Evolutionary conservation across 2,329 filamentous ascomycete genomes (phyloP).

Genomic region (Scytalidium sp.): DNA sequence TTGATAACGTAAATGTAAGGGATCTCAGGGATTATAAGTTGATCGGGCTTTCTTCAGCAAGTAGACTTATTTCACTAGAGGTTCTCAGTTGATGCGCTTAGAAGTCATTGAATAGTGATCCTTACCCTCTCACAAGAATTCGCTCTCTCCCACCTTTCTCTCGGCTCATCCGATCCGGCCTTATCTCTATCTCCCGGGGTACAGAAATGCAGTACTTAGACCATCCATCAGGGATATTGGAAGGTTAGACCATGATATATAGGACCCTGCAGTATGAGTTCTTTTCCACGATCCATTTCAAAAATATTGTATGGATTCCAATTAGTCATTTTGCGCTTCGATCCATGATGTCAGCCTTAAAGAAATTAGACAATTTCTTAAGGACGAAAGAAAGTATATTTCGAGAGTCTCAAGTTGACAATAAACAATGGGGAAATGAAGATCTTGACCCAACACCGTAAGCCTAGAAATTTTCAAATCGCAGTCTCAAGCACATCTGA

Average conservation of each 20-base stretch:
- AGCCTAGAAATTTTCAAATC: not conserved
- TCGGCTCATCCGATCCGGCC: not conserved
- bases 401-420: not conserved
- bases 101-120: no score
- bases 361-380: not conserved
- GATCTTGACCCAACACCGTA: conserved; percentile 5
- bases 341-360: not conserved
- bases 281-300: not conserved
- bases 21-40: no score
- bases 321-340: not conserved
- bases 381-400: not conserved
- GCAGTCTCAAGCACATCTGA: not conserved
- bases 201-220: not conserved
- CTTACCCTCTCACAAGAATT: no score
- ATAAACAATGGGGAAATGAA: conserved; percentile 2
- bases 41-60: no score
- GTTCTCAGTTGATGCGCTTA: no score
- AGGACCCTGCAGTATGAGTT: not conserved
- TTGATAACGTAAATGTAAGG: no score
- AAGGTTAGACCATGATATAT: not conserved
- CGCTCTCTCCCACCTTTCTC: no score
- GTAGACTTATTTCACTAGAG: no score
- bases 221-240: not conserved
- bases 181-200: not conserved
- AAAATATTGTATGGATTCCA: not conserved